These are phyloP conservation scores for Fomitopsis pulvina DNA, from an alignment of 768 basidiomycete species.

Conservation along the genomic window DNA sequence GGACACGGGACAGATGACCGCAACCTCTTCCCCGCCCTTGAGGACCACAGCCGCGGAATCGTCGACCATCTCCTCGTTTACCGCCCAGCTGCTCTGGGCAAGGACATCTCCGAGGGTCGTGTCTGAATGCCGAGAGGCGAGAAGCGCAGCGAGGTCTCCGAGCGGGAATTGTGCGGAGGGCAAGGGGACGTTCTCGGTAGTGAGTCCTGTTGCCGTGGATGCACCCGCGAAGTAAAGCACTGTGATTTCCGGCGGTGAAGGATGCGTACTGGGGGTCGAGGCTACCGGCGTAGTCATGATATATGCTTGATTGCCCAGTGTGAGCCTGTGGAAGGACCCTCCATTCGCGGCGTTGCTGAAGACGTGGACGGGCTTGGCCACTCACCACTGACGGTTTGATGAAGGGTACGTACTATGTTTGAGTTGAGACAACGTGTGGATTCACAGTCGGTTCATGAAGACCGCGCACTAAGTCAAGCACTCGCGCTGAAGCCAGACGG, in stretches of 20 bases:
- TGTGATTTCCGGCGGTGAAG: slow-evolving; percentile 23
- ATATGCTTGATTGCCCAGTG: too few species aligned
- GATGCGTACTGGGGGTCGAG: background rate
- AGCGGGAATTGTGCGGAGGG: slow-evolving; percentile 39
- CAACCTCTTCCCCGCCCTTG: slow-evolving; percentile 70
- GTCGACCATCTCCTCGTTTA: slow-evolving; percentile 74
- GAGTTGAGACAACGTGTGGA: too few species aligned
- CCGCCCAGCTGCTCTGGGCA: slow-evolving; percentile 65
- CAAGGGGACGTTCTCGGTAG: slow-evolving; percentile 46
- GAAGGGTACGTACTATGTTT: too few species aligned
- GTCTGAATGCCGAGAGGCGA: slow-evolving; percentile 48
- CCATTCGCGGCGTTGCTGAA: too few species aligned
- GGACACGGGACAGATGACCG: slow-evolving; percentile 76
- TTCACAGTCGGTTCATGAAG: too few species aligned
- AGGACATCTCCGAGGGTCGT: slow-evolving; percentile 48
- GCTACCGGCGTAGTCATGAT: background rate
- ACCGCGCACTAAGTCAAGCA: too few species aligned
- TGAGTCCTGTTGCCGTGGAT: slow-evolving; percentile 60
- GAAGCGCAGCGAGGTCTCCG: slow-evolving; percentile 41
- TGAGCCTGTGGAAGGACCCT: too few species aligned
- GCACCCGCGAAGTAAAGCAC: slow-evolving; percentile 57
- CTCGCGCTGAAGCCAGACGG: too few species aligned
- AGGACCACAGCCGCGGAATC: slow-evolving; percentile 42
- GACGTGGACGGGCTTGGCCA: too few species aligned
- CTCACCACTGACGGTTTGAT: too few species aligned